These are phyloP conservation scores for Sporothrix pallida DNA, from an alignment of 2,329 filamentous ascomycete species.

Conservation along the genomic window DNA sequence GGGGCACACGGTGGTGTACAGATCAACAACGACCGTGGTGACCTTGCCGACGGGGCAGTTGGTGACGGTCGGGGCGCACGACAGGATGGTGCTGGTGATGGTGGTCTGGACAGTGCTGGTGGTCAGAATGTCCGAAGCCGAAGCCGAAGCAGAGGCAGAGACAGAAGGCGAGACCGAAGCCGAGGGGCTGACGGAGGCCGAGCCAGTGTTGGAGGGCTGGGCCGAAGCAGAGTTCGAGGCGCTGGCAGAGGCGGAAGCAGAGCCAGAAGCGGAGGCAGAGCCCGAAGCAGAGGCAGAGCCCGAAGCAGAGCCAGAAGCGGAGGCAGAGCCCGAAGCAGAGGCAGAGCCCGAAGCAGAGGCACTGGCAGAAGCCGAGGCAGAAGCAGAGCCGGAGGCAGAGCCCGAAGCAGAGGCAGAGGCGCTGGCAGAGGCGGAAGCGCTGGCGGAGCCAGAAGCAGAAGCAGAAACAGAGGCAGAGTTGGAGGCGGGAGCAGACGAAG, in stretches of 20 bases:
- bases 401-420: neutral
- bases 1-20: constrained; percentile 40
- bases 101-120: constrained; percentile 51
- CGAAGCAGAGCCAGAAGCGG: constrained; percentile 23
- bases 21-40: constrained; percentile 37
- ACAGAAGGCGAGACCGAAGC: constrained; percentile 35
- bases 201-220: neutral
- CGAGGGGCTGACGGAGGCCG: neutral
- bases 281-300: neutral
- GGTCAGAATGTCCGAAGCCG: constrained; percentile 36
- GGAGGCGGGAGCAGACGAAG: neutral
- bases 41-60: constrained; percentile 39
- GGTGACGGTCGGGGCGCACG: constrained; percentile 39
- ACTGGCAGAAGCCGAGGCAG: neutral
- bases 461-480: neutral
- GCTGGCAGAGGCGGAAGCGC: constrained; percentile 8
- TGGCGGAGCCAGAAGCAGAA: neutral
- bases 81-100: constrained; percentile 42
- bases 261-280: constrained; percentile 42
- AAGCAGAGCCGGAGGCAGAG: neutral
- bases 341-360: neutral
- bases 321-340: constrained; percentile 14
- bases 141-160: constrained; percentile 23
- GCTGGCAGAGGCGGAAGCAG: constrained; percentile 42
- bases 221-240: neutral